Evolutionary conservation across 345 rosid genomes (phyloP), one percentile per base, ranked within the genome.

Genomic region (Hevea brasiliensis): DNA sequence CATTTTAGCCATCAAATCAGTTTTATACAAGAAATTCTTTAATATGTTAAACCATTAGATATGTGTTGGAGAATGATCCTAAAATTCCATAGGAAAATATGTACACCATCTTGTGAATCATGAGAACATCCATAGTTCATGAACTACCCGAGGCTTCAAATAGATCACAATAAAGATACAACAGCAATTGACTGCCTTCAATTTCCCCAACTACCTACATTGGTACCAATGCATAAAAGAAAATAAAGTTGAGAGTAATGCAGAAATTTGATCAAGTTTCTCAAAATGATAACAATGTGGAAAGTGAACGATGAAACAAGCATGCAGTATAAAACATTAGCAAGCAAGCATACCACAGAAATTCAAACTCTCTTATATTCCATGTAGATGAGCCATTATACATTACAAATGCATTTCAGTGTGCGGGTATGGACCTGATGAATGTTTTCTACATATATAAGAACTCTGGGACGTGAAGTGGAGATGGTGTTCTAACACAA

Each of bases 1-100:
- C 55, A 66, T 9, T 32, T 75, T 32, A 62, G 67, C 61, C 61
- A 71, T 70, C 61, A 72, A 72, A 64, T 23, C 41, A 67, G 60
- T 32, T 58, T 24, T 20, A 26, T 11, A 60, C 26, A 45, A 47
- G 21, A 68, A 32, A 15, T 65, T 50, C 9, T 59, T 17, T 24
- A 66, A 17, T 42, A 51, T 51, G 29, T 40, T 23, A 55, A 64
- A 18, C 51, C 61, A 29, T 73, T 29, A 20, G 51, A 47, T 48
- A 72, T 21, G 8, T 60, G 32, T 47, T 17, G 12, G 37, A 35
- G 29, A 48, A 61, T 7, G 55, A 47, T 42, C 53, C 35, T 68
- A 37, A 65, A 61, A 35, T 18, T 68, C 14, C 47, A n/a, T 64
- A 35, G 61, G n/a, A 13, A 35, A 37, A 12, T 23, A 14, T 10